phyloP scores from a whole-genome alignment of 768 basidiomycete species.

The Mycena rebaudengoi region DNA sequence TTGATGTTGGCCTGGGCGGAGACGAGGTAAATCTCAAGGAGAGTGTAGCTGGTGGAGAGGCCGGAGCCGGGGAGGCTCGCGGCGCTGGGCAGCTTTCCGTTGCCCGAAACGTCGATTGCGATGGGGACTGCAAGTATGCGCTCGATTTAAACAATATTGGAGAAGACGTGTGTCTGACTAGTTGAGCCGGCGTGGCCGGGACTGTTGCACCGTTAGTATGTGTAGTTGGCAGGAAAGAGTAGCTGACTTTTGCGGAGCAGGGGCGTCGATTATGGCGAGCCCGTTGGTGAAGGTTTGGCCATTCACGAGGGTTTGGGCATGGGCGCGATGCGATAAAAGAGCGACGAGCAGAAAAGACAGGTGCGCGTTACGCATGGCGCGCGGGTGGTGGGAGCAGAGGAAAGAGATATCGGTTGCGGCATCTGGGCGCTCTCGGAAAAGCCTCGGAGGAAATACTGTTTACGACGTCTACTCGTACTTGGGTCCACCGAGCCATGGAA shows the following conservation, averaged over 20 bases:
- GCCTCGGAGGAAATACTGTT: no score
- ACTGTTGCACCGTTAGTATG: not conserved
- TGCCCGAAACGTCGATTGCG: conserved; percentile 47
- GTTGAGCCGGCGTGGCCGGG: conserved; percentile 17
- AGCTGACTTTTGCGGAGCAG: not conserved
- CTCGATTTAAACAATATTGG: not conserved
- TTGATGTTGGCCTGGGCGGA: conserved; percentile 48
- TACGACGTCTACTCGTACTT: no score
- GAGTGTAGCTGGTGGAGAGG: conserved; percentile 45
- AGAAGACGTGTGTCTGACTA: not conserved
- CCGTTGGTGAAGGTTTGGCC: conserved; percentile 14
- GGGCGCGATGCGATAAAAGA: not conserved
- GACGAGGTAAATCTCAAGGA: conserved; percentile 53
- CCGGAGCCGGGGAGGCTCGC: conserved; percentile 45
- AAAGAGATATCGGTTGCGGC: no score
- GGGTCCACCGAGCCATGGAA: no score
- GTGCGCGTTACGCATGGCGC: not conserved
- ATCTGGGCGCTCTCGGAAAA: no score
- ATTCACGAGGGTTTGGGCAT: not conserved
- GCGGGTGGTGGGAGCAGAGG: not conserved
- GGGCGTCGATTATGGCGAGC: conserved; percentile 10
- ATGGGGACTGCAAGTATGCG: not conserved
- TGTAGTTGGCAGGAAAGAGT: no score
- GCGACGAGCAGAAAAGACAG: not conserved
- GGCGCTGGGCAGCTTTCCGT: conserved; percentile 49